Conservation (phyloP, 345 rosid genomes). For the Eucalyptus viminalis region DNA sequence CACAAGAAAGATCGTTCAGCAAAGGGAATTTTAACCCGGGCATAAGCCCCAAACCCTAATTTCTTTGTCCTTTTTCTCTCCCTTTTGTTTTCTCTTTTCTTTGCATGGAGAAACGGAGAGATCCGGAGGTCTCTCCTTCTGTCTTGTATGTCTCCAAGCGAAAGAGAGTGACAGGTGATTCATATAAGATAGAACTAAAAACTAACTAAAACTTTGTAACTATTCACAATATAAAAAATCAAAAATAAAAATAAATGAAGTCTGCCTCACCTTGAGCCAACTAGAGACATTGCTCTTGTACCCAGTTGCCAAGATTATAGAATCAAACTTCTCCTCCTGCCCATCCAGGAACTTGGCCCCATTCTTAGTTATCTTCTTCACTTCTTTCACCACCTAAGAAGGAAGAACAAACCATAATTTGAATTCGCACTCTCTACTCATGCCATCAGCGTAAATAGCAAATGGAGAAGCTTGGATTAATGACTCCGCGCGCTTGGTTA, state of each 20-base stretch:
- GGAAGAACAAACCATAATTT: not conserved
- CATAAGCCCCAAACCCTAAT: not conserved
- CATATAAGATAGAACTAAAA: slow-evolving; percentile 24
- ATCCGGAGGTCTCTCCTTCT: slow-evolving; percentile 12
- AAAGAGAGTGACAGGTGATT: slow-evolving; percentile 28
- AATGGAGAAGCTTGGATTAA: not conserved
- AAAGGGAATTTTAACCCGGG: not conserved
- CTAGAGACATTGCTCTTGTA: slow-evolving; percentile 27
- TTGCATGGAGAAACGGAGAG: slow-evolving; percentile 27
- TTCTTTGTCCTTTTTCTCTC: not conserved
- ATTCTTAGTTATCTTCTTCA: slow-evolving; percentile 11
- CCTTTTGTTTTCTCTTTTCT: slow-evolving; percentile 5
- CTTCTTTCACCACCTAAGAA: slow-evolving; percentile 13
- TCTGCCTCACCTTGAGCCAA: slow-evolving; percentile 24
- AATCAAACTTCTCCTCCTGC: slow-evolving; percentile 15
- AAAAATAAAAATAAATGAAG: not conserved
- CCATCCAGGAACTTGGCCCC: slow-evolving; percentile 36
- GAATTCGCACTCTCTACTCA: not conserved
- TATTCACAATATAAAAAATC: not conserved
- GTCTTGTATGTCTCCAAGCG: slow-evolving; percentile 14
- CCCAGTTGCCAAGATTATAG: slow-evolving; percentile 36
- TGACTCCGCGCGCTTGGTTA: not conserved
- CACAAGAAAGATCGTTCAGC: not conserved
- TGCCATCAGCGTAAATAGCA: not conserved
- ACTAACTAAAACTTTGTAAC: not conserved